A percentile compares a stretch with the other conserved stretches of the same genome.
Evolutionary conservation across 768 basidiomycete genomes (phyloP).

Genomic region (Strobilomyces confusus): DNA sequence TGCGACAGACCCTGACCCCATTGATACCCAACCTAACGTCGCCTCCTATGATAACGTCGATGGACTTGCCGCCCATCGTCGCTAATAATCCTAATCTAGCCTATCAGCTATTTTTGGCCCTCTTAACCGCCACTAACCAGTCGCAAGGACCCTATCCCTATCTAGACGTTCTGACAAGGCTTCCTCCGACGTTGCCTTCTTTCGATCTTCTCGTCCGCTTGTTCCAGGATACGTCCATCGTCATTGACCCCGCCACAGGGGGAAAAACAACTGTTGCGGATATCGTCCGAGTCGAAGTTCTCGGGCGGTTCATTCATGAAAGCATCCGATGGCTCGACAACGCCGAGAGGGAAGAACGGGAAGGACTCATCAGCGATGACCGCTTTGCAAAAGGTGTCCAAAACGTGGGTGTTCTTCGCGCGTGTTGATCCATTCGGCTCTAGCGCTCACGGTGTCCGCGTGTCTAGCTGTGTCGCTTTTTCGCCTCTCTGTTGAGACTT

Average conservation of each 20-base stretch:
- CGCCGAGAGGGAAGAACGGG: conserved; percentile 65
- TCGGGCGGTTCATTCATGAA: conserved; percentile 70
- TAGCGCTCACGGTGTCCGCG: neutral
- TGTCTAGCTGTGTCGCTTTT: conserved; percentile 71
- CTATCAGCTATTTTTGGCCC: conserved; percentile 58
- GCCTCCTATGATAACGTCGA: conserved; percentile 56
- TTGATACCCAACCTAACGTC: conserved; percentile 40
- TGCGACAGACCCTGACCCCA: conserved; percentile 48
- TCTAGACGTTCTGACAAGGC: conserved; percentile 57
- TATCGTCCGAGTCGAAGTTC: conserved; percentile 57
- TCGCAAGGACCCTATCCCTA: conserved; percentile 41
- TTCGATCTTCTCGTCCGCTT: conserved; percentile 72
- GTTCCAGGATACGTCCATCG: conserved; percentile 54
- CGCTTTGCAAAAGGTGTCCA: conserved; percentile 67
- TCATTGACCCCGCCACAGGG: conserved; percentile 38
- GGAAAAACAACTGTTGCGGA: conserved; percentile 60
- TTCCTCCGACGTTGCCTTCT: conserved; percentile 69
- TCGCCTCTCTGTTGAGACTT: conserved; percentile 63
- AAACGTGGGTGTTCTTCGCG: conserved; percentile 46
- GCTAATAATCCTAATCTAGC: conserved; percentile 68
- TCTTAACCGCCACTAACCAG: conserved; percentile 42
- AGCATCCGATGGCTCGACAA: conserved; percentile 66
- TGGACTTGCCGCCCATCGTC: conserved; percentile 64
- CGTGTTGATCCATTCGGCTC: neutral
- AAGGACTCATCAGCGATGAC: conserved; percentile 68